These are phyloP conservation scores for Sporothrix euskadiensis DNA, from an alignment of 2,329 filamentous ascomycete genomes.

Conservation along the genomic window DNA sequence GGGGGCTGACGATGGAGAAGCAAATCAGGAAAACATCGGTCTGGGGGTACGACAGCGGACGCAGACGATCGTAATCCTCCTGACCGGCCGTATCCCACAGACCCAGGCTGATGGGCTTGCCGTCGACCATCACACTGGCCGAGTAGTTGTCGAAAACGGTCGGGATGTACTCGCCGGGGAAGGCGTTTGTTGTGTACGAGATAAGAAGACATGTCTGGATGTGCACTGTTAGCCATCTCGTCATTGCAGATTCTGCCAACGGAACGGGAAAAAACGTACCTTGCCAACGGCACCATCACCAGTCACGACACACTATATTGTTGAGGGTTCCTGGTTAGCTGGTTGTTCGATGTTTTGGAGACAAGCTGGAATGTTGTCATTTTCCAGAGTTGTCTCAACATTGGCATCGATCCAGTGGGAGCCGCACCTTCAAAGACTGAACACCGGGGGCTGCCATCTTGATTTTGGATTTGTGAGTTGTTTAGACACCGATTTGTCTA, in stretches of 20 bases:
- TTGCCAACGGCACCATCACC: constrained; percentile 99
- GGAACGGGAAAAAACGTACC: constrained; percentile 51
- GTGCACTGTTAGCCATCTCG: constrained; percentile 36
- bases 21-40: constrained; percentile 98
- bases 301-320: constrained; percentile 85
- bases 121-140: constrained; percentile 97
- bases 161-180: constrained; percentile 99
- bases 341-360: not conserved
- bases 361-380: not conserved
- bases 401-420: no score
- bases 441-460: constrained; percentile 83
- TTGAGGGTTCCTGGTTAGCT: not conserved
- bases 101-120: constrained; percentile 93
- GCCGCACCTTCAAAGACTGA: constrained; percentile 82
- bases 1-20: constrained; percentile 96
- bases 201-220: constrained; percentile 94
- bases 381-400: not conserved
- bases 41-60: constrained; percentile 95
- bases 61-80: constrained; percentile 95
- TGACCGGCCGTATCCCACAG: constrained; percentile 99
- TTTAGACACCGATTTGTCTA: constrained; percentile 19
- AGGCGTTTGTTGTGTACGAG: constrained; percentile 98
- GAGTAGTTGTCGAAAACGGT: constrained; percentile 99
- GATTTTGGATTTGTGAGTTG: constrained; percentile 4
- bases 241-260: no score